These are phyloP conservation scores for Verticillium klebahnii DNA, from an alignment of 2,329 filamentous ascomycete genomes.

Conservation along the genomic window DNA sequence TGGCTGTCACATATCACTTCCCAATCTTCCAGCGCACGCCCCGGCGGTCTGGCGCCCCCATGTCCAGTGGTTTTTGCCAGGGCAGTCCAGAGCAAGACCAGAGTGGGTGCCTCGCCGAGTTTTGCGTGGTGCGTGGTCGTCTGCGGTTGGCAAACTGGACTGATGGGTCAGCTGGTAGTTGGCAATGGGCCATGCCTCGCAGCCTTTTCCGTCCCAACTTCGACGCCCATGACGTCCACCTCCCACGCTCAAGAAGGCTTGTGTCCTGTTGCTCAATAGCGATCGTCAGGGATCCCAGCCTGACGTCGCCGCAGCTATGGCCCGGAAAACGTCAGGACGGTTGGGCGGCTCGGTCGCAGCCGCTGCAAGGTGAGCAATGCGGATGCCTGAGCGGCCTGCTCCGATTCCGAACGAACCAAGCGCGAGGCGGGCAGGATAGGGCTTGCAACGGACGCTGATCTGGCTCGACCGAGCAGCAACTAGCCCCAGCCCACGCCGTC, in stretches of 20 bases:
- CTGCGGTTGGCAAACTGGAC: background rate
- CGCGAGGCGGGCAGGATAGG: background rate
- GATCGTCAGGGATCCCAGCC: background rate
- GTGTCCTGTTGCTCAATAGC: background rate
- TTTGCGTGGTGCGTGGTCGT: background rate
- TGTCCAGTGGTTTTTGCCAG: background rate
- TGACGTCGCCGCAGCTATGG: background rate
- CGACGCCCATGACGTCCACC: background rate
- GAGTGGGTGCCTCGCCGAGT: background rate
- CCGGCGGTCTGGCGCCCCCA: background rate
- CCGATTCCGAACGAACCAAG: background rate
- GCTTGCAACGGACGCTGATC: background rate
- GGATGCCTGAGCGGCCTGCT: background rate
- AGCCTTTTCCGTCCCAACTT: background rate
- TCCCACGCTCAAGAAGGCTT: background rate
- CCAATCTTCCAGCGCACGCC: background rate
- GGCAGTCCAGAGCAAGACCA: background rate
- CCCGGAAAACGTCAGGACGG: background rate
- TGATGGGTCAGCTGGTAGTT: background rate
- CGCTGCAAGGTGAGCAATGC: background rate
- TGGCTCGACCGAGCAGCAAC: background rate
- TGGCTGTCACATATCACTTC: background rate
- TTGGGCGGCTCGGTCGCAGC: background rate
- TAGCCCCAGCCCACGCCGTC: background rate
- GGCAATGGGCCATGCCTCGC: background rate